Conservation (phyloP, 2,329 filamentous ascomycete species). For the Aspergillus pseudoglaucus region DNA sequence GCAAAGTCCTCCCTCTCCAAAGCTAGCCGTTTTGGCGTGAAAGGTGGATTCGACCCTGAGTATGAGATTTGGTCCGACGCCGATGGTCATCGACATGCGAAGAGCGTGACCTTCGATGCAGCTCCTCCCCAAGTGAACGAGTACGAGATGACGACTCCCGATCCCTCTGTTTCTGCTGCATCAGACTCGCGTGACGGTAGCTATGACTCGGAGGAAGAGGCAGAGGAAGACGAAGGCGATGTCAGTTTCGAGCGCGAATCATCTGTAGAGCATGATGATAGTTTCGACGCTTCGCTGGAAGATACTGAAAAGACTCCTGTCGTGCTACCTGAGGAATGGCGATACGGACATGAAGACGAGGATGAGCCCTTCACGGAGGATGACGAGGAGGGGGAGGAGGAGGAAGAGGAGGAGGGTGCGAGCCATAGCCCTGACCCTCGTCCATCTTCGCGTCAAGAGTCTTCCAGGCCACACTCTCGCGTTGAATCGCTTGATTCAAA, state of each 20-base stretch:
- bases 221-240: conserved; percentile 60
- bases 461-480: conserved; percentile 44
- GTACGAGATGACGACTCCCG: conserved; percentile 95
- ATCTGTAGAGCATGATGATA: conserved; percentile 66
- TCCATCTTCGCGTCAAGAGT: conserved; percentile 36
- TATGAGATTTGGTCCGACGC: conserved; percentile 62
- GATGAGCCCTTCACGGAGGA: conserved; percentile 58
- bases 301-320: conserved; percentile 97
- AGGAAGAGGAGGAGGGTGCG: conserved; percentile 47
- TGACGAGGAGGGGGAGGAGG: conserved; percentile 42
- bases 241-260: conserved; percentile 55
- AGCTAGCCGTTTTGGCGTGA: conserved; percentile 52
- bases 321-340: conserved; percentile 95
- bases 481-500: conserved; percentile 72
- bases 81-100: conserved; percentile 72
- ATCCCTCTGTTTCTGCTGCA: conserved; percentile 75
- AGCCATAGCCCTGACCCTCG: conserved; percentile 60
- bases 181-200: conserved; percentile 89
- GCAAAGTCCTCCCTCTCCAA: conserved; percentile 82
- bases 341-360: conserved; percentile 55
- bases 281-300: conserved; percentile 91
- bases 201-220: conserved; percentile 75
- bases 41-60: conserved; percentile 61
- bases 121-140: conserved; percentile 93
- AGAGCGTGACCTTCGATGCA: conserved; percentile 95